phyloP scores from a whole-genome alignment of 2,329 filamentous ascomycete species.

The Cordyceps tenuipes region DNA sequence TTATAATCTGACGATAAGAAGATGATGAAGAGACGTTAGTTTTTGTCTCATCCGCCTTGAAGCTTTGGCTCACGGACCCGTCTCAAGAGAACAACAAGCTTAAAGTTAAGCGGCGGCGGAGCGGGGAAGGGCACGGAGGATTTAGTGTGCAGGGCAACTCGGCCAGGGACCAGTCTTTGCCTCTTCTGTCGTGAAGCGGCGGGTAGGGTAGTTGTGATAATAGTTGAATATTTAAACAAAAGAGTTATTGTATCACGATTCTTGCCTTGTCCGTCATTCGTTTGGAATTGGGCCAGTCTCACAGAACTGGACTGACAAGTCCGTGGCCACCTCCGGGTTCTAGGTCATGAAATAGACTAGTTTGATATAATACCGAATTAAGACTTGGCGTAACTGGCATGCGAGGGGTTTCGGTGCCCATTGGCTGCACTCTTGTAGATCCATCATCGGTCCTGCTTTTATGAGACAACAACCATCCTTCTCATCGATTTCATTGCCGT shows the following conservation, averaged over 20 bases:
- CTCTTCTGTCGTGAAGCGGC: not conserved
- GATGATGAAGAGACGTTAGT: not conserved
- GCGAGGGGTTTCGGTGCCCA: too few species aligned
- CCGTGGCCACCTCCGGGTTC: slow-evolving; percentile 11
- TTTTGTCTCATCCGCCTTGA: not conserved
- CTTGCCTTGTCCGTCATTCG: too few species aligned
- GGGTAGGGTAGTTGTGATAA: not conserved
- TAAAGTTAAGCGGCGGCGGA: not conserved
- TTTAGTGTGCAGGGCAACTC: not conserved
- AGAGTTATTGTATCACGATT: too few species aligned
- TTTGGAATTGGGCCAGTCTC: too few species aligned
- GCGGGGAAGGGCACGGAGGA: not conserved
- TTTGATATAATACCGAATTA: too few species aligned
- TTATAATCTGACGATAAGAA: not conserved
- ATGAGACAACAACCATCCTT: too few species aligned
- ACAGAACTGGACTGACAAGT: not conserved
- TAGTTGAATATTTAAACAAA: too few species aligned
- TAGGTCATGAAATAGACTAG: slow-evolving; percentile 13
- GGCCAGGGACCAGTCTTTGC: not conserved
- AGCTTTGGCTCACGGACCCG: not conserved
- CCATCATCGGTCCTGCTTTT: too few species aligned
- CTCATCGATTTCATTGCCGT: too few species aligned
- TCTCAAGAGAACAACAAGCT: not conserved
- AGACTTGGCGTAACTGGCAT: too few species aligned
- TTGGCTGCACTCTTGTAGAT: too few species aligned